phyloP scores from a whole-genome alignment of 768 basidiomycete species.

The Termitomyces sp. region DNA sequence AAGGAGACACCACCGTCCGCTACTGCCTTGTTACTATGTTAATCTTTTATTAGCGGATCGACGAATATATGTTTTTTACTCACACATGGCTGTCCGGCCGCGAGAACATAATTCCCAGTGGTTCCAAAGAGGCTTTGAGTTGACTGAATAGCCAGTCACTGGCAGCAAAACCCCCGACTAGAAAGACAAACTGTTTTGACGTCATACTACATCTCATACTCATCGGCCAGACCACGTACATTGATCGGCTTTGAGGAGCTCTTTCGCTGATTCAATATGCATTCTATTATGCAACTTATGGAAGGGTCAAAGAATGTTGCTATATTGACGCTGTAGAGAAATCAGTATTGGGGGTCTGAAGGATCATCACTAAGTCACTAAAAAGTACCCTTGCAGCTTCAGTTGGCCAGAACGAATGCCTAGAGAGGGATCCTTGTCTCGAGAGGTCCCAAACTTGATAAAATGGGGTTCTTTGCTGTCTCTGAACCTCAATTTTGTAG shows the following conservation, averaged over 20 bases:
- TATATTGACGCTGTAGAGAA: slow-evolving; percentile 13
- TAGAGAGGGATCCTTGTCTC: slow-evolving; percentile 28
- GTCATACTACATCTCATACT: not conserved
- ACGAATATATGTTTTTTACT: slow-evolving; percentile 15
- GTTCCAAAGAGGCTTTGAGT: slow-evolving; percentile 29
- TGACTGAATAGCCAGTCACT: slow-evolving; percentile 41
- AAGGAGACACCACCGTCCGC: slow-evolving; percentile 15
- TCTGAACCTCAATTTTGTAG: slow-evolving; percentile 36
- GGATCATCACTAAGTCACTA: not conserved
- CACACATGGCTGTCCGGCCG: slow-evolving; percentile 43
- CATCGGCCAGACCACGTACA: not conserved
- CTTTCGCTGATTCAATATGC: slow-evolving; percentile 12
- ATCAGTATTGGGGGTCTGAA: not conserved
- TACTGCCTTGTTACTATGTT: slow-evolving; percentile 12
- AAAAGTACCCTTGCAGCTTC: slow-evolving; percentile 28
- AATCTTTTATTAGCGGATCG: not conserved
- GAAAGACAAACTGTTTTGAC: slow-evolving; percentile 28
- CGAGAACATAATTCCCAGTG: slow-evolving; percentile 26
- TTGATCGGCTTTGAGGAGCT: slow-evolving; percentile 4
- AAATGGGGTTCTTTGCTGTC: slow-evolving; percentile 29
- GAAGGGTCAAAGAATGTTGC: slow-evolving; percentile 23
- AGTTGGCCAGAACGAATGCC: slow-evolving; percentile 43
- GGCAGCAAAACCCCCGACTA: slow-evolving; percentile 50
- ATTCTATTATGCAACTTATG: slow-evolving; percentile 15
- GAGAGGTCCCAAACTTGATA: slow-evolving; percentile 38